Evolutionary conservation across 2,329 filamentous ascomycete species (phyloP).

Genomic region (Aciculosporium take): DNA sequence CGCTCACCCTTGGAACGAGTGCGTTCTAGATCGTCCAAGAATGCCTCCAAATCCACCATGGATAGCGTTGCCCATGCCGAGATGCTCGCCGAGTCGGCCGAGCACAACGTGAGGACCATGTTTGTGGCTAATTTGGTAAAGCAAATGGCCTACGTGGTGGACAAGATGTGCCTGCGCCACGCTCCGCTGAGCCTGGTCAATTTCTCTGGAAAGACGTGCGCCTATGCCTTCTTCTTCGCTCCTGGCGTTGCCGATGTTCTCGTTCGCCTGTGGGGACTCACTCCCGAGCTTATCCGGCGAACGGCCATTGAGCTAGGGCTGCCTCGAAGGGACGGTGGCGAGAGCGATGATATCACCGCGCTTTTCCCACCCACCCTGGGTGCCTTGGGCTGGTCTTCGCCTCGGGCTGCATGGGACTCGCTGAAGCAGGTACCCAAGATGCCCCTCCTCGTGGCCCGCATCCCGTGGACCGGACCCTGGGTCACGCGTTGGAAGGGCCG

Average conservation of each 20-base stretch:
- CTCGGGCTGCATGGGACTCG: conserved; percentile 32
- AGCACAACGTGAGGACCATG: conserved; percentile 79
- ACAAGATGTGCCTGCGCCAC: conserved; percentile 72
- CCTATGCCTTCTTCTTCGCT: conserved; percentile 88
- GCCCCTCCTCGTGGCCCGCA: conserved; percentile 53
- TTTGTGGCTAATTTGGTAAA: conserved; percentile 69
- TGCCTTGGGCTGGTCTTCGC: conserved; percentile 41
- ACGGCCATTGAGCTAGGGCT: conserved; percentile 56
- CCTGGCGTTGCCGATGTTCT: conserved; percentile 75
- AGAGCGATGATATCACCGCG: conserved; percentile 50
- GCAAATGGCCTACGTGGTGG: conserved; percentile 76
- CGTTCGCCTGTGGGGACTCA: conserved; percentile 65
- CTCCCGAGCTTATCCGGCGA: conserved; percentile 53
- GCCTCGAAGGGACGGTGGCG: conserved; percentile 37
- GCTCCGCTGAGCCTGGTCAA: conserved; percentile 53
- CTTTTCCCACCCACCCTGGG: conserved; percentile 56
- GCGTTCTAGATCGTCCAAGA: conserved; percentile 31
- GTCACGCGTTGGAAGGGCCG: conserved; percentile 71
- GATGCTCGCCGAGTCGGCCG: conserved; percentile 50
- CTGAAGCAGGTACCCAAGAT: conserved; percentile 52
- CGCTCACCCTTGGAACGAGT: conserved; percentile 34
- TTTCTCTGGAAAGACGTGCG: conserved; percentile 80
- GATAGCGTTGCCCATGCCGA: conserved; percentile 50
- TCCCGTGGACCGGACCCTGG: conserved; percentile 82
- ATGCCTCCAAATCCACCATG: conserved; percentile 40